These are phyloP conservation scores for Scleroderma citrinum DNA, from an alignment of 768 basidiomycete genomes.

Conservation along the genomic window DNA sequence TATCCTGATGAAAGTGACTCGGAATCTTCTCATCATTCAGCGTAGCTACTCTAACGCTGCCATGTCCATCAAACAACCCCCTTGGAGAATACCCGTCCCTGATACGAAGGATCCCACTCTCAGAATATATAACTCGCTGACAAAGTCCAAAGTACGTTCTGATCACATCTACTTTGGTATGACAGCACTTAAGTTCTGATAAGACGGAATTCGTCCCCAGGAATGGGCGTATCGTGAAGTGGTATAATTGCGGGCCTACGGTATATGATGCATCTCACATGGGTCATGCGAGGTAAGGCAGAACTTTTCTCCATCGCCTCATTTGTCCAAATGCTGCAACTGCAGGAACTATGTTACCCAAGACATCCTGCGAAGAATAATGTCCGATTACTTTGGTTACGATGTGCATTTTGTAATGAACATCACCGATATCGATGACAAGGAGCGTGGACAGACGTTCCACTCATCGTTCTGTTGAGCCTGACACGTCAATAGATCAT, in stretches of 20 bases:
- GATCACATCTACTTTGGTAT: constrained; percentile 10
- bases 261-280: constrained; percentile 98
- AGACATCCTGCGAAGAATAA: constrained; percentile 82
- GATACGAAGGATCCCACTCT: constrained; percentile 43
- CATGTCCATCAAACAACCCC: constrained; percentile 59
- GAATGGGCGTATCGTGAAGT: constrained; percentile 75
- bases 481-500: constrained; percentile 67
- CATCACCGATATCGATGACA: constrained; percentile 98
- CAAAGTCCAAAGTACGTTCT: constrained; percentile 71
- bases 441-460: constrained; percentile 46
- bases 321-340: constrained; percentile 2
- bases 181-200: constrained; percentile 2
- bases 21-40: constrained; percentile 7
- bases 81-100: constrained; percentile 39
- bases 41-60: constrained; percentile 3
- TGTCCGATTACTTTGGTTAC: constrained; percentile 95
- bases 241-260: constrained; percentile 99
- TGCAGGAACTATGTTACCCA: constrained; percentile 95
- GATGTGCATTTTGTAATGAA: constrained; percentile 99
- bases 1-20: too few species aligned
- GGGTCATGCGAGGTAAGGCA: constrained; percentile 88
- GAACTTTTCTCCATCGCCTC: neutral
- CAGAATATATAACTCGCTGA: constrained; percentile 88
- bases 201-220: constrained; percentile 75
- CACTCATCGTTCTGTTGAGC: neutral